Evolutionary conservation across 2,329 filamentous ascomycete species (phyloP).

Genomic region (Cytospora paraplurivora): DNA sequence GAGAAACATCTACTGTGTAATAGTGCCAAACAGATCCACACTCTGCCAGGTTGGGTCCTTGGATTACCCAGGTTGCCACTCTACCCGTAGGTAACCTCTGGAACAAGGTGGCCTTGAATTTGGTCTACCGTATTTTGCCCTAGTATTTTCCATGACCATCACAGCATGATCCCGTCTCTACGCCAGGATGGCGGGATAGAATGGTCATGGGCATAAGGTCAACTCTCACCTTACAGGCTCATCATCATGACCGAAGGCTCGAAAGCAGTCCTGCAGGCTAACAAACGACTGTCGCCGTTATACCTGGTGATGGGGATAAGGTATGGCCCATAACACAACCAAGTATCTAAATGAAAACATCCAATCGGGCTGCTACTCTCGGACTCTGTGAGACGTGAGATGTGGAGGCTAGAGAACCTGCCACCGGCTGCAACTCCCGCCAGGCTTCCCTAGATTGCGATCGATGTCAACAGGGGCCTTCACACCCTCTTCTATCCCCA

Average conservation of each 20-base stretch:
- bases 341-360: neutral
- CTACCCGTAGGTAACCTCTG: neutral
- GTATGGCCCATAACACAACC: too few species aligned
- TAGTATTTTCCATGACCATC: neutral
- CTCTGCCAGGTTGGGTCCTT: neutral
- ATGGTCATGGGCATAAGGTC: neutral
- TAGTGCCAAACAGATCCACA: neutral
- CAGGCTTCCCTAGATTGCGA: neutral
- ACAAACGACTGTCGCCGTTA: neutral
- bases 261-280: neutral
- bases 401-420: neutral
- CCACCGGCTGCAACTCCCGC: conserved; percentile 6
- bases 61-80: neutral
- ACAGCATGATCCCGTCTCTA: neutral
- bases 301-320: neutral
- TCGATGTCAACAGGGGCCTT: neutral
- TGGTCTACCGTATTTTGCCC: neutral
- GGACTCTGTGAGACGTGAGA: neutral
- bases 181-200: neutral
- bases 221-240: neutral
- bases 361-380: neutral
- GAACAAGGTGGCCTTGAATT: neutral
- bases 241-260: neutral
- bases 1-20: neutral
- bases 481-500: neutral